Percentiles rank a stretch among this genome's conserved stretches.
These are phyloP conservation scores for Fraxinus sp. DNA, from an alignment of 305 asterid species.

Conservation along the genomic window DNA sequence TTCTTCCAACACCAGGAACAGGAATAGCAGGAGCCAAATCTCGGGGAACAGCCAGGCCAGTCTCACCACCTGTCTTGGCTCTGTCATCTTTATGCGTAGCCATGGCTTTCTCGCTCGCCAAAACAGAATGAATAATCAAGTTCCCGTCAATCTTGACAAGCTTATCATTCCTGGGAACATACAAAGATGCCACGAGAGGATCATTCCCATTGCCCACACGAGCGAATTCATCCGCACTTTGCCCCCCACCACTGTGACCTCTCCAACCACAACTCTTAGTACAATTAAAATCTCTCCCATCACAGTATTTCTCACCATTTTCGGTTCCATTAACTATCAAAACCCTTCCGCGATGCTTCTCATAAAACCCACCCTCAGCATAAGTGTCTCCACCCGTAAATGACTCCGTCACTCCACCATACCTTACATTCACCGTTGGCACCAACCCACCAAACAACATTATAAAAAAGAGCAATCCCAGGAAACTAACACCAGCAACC, in stretches of 20 bases:
- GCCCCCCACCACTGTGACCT: conserved; percentile 37
- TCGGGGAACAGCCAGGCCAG: conserved; percentile 67
- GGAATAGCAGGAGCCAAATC: conserved; percentile 60
- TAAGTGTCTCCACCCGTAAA: conserved; percentile 42
- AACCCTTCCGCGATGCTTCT: conserved; percentile 62
- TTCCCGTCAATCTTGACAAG: conserved; percentile 93
- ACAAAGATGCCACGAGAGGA: conserved; percentile 81
- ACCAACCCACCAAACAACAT: conserved; percentile 81
- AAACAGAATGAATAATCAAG: conserved; percentile 80
- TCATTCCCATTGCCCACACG: conserved; percentile 52
- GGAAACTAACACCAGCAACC: conserved; percentile 87
- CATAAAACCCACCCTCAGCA: conserved; percentile 38
- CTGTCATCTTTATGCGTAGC: conserved; percentile 43
- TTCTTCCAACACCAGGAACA: conserved; percentile 43
- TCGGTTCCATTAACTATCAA: conserved; percentile 56
- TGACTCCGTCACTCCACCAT: conserved; percentile 59
- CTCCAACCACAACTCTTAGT: conserved; percentile 30
- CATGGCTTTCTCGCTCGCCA: conserved; percentile 95
- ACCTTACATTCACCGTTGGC: conserved; percentile 74
- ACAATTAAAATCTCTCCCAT: conserved; percentile 37
- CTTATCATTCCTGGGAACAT: conserved; percentile 91
- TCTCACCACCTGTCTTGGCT: conserved; percentile 46
- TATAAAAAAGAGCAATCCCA: conserved; percentile 75
- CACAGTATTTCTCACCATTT: conserved; percentile 35
- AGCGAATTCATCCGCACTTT: conserved; percentile 41